Percentiles rank a stretch among this genome's conserved stretches.
Evolutionary conservation across 306 rosid genomes (phyloP).

Genomic region (Quercus glauca): DNA sequence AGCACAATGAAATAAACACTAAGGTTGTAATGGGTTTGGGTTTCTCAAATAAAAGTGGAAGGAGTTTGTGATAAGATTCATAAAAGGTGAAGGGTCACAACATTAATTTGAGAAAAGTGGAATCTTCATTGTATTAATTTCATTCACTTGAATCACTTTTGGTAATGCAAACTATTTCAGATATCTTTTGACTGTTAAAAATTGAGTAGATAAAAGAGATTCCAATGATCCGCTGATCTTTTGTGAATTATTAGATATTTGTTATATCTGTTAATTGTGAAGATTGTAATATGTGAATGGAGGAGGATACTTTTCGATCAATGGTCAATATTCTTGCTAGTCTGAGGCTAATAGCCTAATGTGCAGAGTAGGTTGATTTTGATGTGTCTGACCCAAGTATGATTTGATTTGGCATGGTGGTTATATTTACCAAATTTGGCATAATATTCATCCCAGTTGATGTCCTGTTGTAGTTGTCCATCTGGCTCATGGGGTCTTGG

Average conservation of each 20-base stretch:
- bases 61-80: too few relatives aligned
- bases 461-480: neutral
- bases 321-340: neutral
- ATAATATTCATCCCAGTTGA: neutral
- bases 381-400: neutral
- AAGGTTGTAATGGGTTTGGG: too few relatives aligned
- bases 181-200: neutral
- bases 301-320: neutral
- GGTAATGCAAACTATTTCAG: neutral
- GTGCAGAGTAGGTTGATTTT: neutral
- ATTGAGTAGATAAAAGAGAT: neutral
- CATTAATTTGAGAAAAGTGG: neutral
- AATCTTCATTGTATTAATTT: neutral
- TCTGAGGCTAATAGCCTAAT: neutral
- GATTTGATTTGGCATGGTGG: neutral
- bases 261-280: neutral
- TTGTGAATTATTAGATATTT: neutral
- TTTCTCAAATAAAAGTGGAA: too few relatives aligned
- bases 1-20: too few relatives aligned
- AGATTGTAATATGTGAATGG: neutral
- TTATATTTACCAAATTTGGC: neutral
- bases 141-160: neutral
- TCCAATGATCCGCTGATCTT: neutral
- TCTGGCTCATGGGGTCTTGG: neutral
- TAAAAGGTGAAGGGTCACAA: too few relatives aligned